Base-by-base conservation (phyloP, 1,284 basidiomycete genomes). In the Wolfiporia cocos region DNA sequence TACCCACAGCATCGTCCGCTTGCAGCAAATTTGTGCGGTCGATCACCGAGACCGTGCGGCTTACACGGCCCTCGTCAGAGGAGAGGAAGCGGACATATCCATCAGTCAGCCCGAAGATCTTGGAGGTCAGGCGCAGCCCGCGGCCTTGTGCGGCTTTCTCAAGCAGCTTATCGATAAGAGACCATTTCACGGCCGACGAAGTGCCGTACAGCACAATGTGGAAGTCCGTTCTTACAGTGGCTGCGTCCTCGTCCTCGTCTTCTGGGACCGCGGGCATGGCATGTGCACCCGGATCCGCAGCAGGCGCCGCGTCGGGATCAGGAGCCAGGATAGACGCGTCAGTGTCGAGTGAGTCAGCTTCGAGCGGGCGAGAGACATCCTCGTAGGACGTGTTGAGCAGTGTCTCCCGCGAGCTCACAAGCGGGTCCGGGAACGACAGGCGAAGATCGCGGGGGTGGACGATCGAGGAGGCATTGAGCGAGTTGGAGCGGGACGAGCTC, bases 351-450 rank as follows among this genome's bases (percentile, higher is more conserved):
- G 43, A 26, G 33, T 57, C 56, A 37, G 36, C 42, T 22, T 43
- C 48, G 39, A 46, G 33, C 19, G 65, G 62, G 36, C 62, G 58
- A 24, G 52, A 50, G 43, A 75, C 63, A 34, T 69, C 63, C 51
- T 76, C 73, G 55, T 70, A 76, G 15, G 76, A 75, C 46, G 67
- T 65, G 53, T 70, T 69, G 48, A 80, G 61, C 43, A 50, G 50
- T 23, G 78, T 71, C 59, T 76, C 71, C 51, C 67, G 70, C 42
- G 77, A 79, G 58, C 78, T 82, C 45, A 75, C 78, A 55, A 87
- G 71, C 46, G 83, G 83, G 64, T 86, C 83, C 34, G 83, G 83
- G 64, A 86, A 86, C 26, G 83, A 87, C 42, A 86, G 62, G 51
- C 81, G 74, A 48, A 87, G 72, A 63, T 86, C 83, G 58, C 77